phyloP scores from a whole-genome alignment of 139 green algal genomes.

The Coccomyxa sp. region DNA sequence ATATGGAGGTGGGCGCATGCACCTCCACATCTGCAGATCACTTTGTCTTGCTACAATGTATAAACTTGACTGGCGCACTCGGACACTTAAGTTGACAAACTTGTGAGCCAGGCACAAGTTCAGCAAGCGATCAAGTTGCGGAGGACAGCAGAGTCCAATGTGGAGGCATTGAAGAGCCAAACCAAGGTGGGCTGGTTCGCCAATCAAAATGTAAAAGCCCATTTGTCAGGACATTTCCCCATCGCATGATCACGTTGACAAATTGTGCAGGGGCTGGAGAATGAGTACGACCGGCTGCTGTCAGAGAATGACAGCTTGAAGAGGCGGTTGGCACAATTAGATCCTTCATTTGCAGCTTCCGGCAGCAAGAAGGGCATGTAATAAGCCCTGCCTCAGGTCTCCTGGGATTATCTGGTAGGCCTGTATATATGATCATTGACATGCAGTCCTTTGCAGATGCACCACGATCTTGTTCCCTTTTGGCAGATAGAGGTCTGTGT shows the following conservation, averaged over 20 bases:
- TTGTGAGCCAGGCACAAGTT: conserved; percentile 4
- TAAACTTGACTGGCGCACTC: no score
- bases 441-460: no score
- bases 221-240: not conserved
- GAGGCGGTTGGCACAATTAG: not conserved
- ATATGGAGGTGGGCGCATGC: no score
- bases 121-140: not conserved
- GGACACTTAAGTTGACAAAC: no score
- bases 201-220: not conserved
- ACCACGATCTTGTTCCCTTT: no score
- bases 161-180: conserved; percentile 5
- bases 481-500: no score
- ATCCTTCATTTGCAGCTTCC: not conserved
- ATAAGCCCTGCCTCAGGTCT: not conserved
- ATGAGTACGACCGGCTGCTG: conserved; percentile 17
- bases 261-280: conserved; percentile 13
- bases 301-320: conserved; percentile 15
- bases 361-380: conserved; percentile 1
- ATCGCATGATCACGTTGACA: not conserved
- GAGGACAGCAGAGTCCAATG: not conserved
- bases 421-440: no score
- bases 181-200: not conserved
- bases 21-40: no score
- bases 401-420: no score
- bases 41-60: no score